These are phyloP conservation scores for Manihot esculenta DNA, from an alignment of 441 rosid species.

Conservation along the genomic window DNA sequence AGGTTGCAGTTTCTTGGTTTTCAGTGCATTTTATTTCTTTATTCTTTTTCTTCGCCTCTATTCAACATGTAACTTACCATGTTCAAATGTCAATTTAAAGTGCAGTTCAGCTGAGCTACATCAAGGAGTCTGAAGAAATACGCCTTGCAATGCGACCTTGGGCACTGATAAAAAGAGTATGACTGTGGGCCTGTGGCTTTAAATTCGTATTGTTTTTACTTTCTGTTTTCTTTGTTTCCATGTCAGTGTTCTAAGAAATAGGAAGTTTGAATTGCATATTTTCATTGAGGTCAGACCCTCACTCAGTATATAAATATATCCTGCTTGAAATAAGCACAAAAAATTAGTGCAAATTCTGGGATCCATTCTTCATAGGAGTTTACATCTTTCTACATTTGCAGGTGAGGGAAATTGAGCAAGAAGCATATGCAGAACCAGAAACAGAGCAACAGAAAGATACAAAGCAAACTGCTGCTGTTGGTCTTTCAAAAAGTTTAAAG, in stretches of 20 bases:
- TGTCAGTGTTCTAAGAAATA: neutral
- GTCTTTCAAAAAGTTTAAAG: conserved; percentile 78
- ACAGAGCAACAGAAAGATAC: conserved; percentile 44
- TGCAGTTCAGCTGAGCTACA: conserved; percentile 58
- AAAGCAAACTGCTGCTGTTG: conserved; percentile 72
- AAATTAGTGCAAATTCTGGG: neutral
- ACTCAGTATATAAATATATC: neutral
- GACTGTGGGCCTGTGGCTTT: neutral
- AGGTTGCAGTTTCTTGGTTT: conserved; percentile 4
- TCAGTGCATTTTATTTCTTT: neutral
- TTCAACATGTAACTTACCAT: neutral
- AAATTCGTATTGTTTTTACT: neutral
- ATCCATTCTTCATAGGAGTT: neutral
- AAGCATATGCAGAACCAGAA: conserved; percentile 50
- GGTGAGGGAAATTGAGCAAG: conserved; percentile 88
- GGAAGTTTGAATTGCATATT: neutral
- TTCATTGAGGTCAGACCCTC: neutral
- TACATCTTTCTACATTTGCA: conserved; percentile 22
- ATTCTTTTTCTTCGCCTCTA: neutral
- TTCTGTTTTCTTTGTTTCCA: neutral
- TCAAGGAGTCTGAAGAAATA: conserved; percentile 75
- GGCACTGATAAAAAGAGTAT: conserved; percentile 75
- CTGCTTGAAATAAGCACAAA: neutral
- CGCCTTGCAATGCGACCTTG: conserved; percentile 81
- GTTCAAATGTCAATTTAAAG: conserved; percentile 17